These are phyloP conservation scores for Gynandropsis gynandra DNA, from an alignment of 345 rosid species.

Conservation along the genomic window DNA sequence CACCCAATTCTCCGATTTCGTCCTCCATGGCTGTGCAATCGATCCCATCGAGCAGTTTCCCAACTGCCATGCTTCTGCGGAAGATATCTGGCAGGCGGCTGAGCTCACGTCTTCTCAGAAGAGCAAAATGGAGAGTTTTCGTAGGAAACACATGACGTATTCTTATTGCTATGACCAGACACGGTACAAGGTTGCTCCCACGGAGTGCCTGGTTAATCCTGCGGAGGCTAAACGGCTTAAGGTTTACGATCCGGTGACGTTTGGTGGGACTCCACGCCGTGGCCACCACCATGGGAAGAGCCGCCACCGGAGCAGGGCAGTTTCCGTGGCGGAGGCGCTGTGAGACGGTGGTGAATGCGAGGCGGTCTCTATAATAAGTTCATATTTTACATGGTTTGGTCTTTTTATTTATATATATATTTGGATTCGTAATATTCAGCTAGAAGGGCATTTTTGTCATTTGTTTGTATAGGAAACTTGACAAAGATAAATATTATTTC, in stretches of 20 bases:
- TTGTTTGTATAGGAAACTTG: too few species aligned
- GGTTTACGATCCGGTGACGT: constrained; percentile 68
- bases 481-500: too few species aligned
- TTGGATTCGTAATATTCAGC: too few species aligned
- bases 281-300: constrained; percentile 36
- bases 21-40: constrained; percentile 79
- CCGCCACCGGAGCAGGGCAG: constrained; percentile 29
- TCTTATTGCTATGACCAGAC: constrained; percentile 82
- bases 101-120: constrained; percentile 41
- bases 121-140: constrained; percentile 53
- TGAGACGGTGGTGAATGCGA: constrained; percentile 16
- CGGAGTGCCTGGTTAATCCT: constrained; percentile 58
- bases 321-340: constrained; percentile 22
- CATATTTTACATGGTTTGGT: too few species aligned
- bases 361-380: constrained; percentile 22
- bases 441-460: too few species aligned
- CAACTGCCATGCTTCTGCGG: constrained; percentile 37
- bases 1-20: constrained; percentile 53
- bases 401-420: too few species aligned
- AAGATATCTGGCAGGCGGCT: constrained; percentile 27
- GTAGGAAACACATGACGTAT: constrained; percentile 79
- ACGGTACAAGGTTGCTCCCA: constrained; percentile 60
- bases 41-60: constrained; percentile 62
- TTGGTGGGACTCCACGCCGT: constrained; percentile 47
- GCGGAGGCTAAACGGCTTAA: constrained; percentile 55